Percentiles rank a stretch among this genome's conserved stretches.
These are phyloP conservation scores for Erigeron canadensis DNA, from an alignment of 129 eudicot species.

Conservation along the genomic window DNA sequence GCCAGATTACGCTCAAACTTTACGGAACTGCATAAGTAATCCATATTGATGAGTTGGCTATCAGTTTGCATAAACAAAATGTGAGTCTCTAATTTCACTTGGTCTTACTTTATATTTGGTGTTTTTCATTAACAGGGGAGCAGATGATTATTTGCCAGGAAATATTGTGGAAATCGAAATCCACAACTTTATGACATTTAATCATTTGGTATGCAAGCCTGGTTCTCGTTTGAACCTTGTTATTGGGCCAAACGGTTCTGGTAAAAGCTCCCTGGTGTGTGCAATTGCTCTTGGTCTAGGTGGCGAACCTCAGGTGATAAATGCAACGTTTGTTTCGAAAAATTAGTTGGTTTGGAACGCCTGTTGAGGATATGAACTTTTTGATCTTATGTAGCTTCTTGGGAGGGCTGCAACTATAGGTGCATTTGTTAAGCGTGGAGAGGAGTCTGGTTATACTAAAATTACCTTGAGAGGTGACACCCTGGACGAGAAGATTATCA, in stretches of 20 bases:
- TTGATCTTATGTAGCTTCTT: slow-evolving; percentile 54
- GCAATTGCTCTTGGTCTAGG: slow-evolving; percentile 97
- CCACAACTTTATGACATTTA: slow-evolving; percentile 83
- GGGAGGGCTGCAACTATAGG: slow-evolving; percentile 91
- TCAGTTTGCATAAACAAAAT: slow-evolving; percentile 10
- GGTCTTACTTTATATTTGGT: slow-evolving; percentile 7
- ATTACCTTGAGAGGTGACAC: slow-evolving; percentile 71
- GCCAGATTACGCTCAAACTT: too few species aligned
- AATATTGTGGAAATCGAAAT: slow-evolving; percentile 80
- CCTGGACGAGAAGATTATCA: slow-evolving; percentile 46
- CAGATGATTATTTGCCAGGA: slow-evolving; percentile 82
- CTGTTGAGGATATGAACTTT: neutral
- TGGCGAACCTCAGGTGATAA: slow-evolving; percentile 91
- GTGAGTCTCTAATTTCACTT: neutral
- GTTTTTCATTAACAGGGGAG: slow-evolving; percentile 53
- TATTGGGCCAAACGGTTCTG: slow-evolving; percentile 95
- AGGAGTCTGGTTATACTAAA: slow-evolving; percentile 75
- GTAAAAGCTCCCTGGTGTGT: slow-evolving; percentile 91
- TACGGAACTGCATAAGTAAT: too few species aligned
- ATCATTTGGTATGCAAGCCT: slow-evolving; percentile 64
- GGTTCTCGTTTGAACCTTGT: slow-evolving; percentile 94
- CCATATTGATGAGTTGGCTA: neutral
- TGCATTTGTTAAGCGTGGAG: slow-evolving; percentile 93
- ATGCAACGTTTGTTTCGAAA: neutral
- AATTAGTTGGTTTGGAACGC: slow-evolving; percentile 3